These are phyloP conservation scores for Pseudophaeomoniella oleicola DNA, from an alignment of 2,329 filamentous ascomycete species.

Conservation along the genomic window DNA sequence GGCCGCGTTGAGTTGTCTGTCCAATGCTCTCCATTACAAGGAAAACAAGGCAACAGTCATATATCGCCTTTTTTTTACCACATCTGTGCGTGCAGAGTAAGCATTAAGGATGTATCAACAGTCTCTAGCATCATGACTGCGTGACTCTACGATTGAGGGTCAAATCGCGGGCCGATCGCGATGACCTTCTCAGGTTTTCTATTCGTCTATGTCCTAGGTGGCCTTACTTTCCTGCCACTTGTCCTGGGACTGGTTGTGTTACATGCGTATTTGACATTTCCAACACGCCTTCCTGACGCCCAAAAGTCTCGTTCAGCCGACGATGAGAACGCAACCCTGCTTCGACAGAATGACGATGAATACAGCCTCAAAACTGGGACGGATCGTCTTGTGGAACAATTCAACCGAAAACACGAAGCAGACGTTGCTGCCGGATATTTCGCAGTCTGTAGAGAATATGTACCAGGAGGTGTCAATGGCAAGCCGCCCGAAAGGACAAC, in stretches of 20 bases:
- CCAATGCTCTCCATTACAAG: no score
- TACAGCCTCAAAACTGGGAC: conserved; percentile 47
- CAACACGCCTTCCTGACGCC: conserved; percentile 7
- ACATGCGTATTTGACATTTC: conserved; percentile 53
- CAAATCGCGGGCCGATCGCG: conserved; percentile 1
- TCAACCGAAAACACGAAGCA: conserved; percentile 47
- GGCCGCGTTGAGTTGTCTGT: not conserved
- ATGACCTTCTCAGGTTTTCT: conserved; percentile 40
- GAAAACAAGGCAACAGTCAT: no score
- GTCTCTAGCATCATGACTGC: no score
- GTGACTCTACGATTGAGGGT: no score
- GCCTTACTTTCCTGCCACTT: conserved; percentile 74
- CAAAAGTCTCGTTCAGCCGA: conserved; percentile 9
- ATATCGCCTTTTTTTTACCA: no score
- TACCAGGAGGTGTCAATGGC: conserved; percentile 79
- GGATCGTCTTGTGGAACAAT: conserved; percentile 44
- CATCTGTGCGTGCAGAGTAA: no score
- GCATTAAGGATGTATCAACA: no score
- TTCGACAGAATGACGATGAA: conserved; percentile 50
- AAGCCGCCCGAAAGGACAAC: conserved; percentile 80
- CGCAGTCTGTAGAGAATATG: conserved; percentile 86
- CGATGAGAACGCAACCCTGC: conserved; percentile 24
- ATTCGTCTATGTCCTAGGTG: conserved; percentile 68
- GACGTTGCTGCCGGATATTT: conserved; percentile 87
- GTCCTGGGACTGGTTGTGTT: conserved; percentile 45